These are phyloP conservation scores for Solanum sitiens DNA, from an alignment of 257 asterid genomes.

Conservation along the genomic window DNA sequence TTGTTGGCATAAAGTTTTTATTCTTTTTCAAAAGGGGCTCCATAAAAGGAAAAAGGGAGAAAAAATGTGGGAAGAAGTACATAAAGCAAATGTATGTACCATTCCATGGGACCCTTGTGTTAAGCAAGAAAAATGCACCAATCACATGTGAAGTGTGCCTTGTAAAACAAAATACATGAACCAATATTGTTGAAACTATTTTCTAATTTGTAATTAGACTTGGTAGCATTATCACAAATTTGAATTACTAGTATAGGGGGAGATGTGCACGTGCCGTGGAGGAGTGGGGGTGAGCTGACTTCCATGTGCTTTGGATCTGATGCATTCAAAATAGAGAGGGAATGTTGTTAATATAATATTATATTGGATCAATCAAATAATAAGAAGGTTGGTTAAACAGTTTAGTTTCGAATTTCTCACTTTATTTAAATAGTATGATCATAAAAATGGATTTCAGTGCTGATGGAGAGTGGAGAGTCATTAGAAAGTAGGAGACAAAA, in stretches of 20 bases:
- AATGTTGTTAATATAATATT: slow-evolving; percentile 15
- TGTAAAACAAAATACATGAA: not conserved
- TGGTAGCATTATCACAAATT: too few relatives aligned
- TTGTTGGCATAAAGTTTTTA: not conserved
- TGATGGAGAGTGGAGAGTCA: not conserved
- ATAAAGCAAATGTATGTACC: not conserved
- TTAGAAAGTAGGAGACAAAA: not conserved
- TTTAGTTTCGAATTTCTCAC: not conserved
- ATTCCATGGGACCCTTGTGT: not conserved
- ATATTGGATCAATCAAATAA: not conserved
- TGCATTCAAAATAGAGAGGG: slow-evolving; percentile 21
- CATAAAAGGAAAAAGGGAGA: not conserved
- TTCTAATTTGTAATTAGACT: not conserved
- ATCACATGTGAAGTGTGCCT: not conserved
- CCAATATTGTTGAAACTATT: not conserved
- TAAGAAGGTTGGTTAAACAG: not conserved
- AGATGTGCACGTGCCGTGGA: slow-evolving; percentile 58
- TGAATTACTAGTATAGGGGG: not conserved
- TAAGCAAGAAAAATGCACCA: not conserved
- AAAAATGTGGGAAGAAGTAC: not conserved
- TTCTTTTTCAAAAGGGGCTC: not conserved
- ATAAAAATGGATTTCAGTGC: not conserved
- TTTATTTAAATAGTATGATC: not conserved
- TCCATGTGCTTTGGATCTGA: slow-evolving; percentile 86
- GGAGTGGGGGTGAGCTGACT: slow-evolving; percentile 48